phyloP scores from a whole-genome alignment of 345 rosid species.

The Salix suchowensis region DNA sequence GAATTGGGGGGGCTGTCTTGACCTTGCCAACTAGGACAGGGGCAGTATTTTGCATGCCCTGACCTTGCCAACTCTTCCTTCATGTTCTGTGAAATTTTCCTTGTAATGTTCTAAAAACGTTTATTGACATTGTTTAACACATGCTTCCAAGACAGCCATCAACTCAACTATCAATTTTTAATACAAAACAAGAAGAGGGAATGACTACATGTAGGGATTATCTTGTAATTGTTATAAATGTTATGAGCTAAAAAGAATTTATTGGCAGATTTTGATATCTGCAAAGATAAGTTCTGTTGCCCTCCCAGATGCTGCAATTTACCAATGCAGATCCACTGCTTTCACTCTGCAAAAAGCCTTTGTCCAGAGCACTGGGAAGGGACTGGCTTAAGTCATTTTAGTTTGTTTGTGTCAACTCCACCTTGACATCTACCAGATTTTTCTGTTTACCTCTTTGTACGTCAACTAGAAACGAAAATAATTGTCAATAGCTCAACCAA shows the following conservation, averaged over 20 bases:
- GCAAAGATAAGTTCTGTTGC: not conserved
- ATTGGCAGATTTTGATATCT: not conserved
- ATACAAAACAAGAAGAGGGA: not conserved
- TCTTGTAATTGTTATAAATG: not conserved
- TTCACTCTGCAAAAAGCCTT: not conserved
- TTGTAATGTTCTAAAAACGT: too few relatives aligned
- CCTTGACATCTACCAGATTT: not conserved
- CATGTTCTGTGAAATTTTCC: too few relatives aligned
- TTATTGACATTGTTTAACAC: too few relatives aligned
- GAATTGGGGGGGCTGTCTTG: too few relatives aligned
- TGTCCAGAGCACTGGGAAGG: too few relatives aligned
- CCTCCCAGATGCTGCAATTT: not conserved
- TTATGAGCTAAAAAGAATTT: not conserved
- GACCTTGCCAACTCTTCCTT: too few relatives aligned
- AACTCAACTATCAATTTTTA: too few relatives aligned
- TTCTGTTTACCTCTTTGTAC: not conserved
- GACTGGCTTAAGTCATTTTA: too few relatives aligned
- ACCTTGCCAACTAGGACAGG: too few relatives aligned
- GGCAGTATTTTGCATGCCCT: too few relatives aligned
- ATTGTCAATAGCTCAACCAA: not conserved
- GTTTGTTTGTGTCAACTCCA: not conserved
- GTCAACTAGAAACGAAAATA: not conserved
- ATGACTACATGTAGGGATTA: not conserved
- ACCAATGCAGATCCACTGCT: not conserved
- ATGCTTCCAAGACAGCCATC: too few relatives aligned